Conservation (phyloP, 495 filamentous ascomycete genomes). For the Penicillium soppii region DNA sequence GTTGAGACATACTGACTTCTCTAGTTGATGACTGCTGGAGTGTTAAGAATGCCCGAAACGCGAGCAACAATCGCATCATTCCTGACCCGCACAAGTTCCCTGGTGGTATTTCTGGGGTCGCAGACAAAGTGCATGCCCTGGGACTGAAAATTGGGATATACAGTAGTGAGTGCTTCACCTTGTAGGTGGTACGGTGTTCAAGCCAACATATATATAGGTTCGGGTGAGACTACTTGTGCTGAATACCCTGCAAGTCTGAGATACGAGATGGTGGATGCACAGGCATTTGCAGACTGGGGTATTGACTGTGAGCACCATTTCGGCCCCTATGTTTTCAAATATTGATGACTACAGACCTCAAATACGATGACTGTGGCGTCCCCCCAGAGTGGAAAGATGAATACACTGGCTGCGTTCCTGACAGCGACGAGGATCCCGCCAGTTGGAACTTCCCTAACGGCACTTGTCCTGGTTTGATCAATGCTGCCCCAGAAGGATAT, state of each 20-base stretch:
- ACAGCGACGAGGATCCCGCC: slow-evolving; percentile 11
- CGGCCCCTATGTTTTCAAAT: too few species aligned
- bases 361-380: slow-evolving; percentile 71
- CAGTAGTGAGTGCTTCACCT: slow-evolving; percentile 31
- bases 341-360: slow-evolving; percentile 46
- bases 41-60: slow-evolving; percentile 45
- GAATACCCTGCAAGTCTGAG: slow-evolving; percentile 61
- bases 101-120: slow-evolving; percentile 58
- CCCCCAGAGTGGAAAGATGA: slow-evolving; percentile 41
- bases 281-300: slow-evolving; percentile 62
- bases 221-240: slow-evolving; percentile 62
- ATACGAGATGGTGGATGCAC: slow-evolving; percentile 61
- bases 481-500: slow-evolving; percentile 48
- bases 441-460: slow-evolving; percentile 31
- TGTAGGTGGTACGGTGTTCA: background rate
- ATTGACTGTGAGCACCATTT: slow-evolving; percentile 52
- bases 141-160: slow-evolving; percentile 70
- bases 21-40: slow-evolving; percentile 65
- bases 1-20: background rate
- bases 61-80: slow-evolving; percentile 47
- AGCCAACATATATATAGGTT: slow-evolving; percentile 32
- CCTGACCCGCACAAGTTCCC: slow-evolving; percentile 61
- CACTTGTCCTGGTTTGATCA: slow-evolving; percentile 35
- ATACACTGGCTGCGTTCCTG: slow-evolving; percentile 41
- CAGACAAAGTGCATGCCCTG: slow-evolving; percentile 55